phyloP scores from a whole-genome alignment of 495 filamentous ascomycete genomes.

The Aspergillus baeticus region DNA sequence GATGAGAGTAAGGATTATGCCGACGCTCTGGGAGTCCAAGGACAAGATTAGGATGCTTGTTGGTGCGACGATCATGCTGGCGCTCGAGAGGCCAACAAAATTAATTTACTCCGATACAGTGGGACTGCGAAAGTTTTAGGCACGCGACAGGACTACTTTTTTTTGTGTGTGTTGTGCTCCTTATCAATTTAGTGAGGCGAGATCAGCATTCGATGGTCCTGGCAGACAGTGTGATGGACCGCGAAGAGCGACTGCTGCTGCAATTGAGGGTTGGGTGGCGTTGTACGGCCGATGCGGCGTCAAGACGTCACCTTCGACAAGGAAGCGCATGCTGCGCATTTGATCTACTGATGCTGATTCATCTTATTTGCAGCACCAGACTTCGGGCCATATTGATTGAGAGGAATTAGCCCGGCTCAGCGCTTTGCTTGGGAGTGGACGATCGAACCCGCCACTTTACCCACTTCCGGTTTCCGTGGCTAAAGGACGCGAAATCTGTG shows the following conservation, averaged over 20 bases:
- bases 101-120: not conserved
- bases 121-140: not conserved
- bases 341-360: not conserved
- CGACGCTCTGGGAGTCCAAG: not conserved
- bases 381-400: not conserved
- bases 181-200: not conserved
- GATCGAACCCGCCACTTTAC: conserved; percentile 8
- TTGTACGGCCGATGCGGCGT: not conserved
- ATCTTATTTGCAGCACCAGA: conserved; percentile 1
- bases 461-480: not conserved
- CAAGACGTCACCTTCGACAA: not conserved
- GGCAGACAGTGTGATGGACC: not conserved
- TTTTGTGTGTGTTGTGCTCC: not conserved
- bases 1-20: not conserved
- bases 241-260: not conserved
- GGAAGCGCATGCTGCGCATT: not conserved
- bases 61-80: not conserved
- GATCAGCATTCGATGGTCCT: not conserved
- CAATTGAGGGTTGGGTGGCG: not conserved
- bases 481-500: not conserved
- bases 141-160: conserved; percentile 2
- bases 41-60: not conserved
- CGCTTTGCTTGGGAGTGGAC: not conserved
- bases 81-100: not conserved
- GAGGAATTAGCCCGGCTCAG: not conserved